Percentiles rank a stretch among this genome's conserved stretches.
These are phyloP conservation scores for Aplosporella prunicola DNA, from an alignment of 2,329 filamentous ascomycete species.

Conservation along the genomic window DNA sequence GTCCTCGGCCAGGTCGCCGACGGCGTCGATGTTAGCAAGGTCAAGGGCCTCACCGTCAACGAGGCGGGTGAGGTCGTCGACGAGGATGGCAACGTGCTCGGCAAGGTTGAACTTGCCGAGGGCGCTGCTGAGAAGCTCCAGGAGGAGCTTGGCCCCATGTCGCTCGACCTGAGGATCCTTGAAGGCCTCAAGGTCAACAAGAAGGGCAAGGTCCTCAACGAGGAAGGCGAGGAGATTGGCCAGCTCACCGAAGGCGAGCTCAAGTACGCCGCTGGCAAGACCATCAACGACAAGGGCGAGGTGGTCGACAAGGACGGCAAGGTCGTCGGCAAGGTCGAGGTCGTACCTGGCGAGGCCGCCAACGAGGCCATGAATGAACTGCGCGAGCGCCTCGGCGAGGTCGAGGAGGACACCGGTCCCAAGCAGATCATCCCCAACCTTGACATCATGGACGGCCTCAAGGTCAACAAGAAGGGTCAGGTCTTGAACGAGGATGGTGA, in stretches of 20 bases:
- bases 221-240: constrained; percentile 43
- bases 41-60: constrained; percentile 41
- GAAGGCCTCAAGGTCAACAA: constrained; percentile 49
- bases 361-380: constrained; percentile 41
- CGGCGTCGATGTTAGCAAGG: constrained; percentile 34
- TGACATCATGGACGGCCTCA: constrained; percentile 42
- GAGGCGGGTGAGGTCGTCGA: constrained; percentile 43
- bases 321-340: constrained; percentile 40
- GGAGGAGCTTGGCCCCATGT: constrained; percentile 26
- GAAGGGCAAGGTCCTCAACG: constrained; percentile 45
- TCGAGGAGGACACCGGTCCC: constrained; percentile 31
- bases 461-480: constrained; percentile 51
- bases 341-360: constrained; percentile 41
- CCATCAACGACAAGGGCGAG: constrained; percentile 42
- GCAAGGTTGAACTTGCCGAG: constrained; percentile 42
- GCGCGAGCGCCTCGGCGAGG: constrained; percentile 37
- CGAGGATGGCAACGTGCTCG: constrained; percentile 41
- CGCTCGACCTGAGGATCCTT: constrained; percentile 39
- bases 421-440: constrained; percentile 33
- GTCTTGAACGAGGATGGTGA: constrained; percentile 45
- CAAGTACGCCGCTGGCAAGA: constrained; percentile 37
- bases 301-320: constrained; percentile 43
- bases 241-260: constrained; percentile 40
- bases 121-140: constrained; percentile 40
- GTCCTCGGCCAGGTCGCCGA: constrained; percentile 41